Evolutionary conservation across 257 asterid species (phyloP).

Genomic region (Nicotiana benthamiana): DNA sequence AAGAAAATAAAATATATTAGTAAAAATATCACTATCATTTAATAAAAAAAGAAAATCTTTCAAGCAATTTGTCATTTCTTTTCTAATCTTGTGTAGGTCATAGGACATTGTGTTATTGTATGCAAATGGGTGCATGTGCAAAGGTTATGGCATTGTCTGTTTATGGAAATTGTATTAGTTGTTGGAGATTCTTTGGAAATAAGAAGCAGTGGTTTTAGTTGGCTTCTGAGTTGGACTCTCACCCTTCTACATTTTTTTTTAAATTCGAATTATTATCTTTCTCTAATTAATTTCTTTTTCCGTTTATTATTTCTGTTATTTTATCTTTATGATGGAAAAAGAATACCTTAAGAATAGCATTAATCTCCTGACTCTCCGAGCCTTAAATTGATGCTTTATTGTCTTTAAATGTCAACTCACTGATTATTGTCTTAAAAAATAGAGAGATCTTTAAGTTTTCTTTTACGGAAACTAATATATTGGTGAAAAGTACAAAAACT

Average conservation of each 20-base stretch:
- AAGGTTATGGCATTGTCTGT: neutral
- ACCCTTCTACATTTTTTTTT: neutral
- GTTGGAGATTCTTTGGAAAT: neutral
- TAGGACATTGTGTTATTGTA: neutral
- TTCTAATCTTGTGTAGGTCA: neutral
- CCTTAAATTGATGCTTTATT: neutral
- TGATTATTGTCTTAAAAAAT: neutral
- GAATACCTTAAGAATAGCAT: neutral
- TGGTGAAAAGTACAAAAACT: neutral
- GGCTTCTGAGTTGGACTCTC: neutral
- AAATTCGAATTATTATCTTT: neutral
- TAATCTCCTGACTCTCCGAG: neutral
- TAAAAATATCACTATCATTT: neutral
- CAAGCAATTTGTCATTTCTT: neutral
- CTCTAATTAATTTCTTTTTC: neutral
- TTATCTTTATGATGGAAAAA: neutral
- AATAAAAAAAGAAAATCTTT: neutral
- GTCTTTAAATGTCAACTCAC: neutral
- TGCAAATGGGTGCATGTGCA: conserved; percentile 8
- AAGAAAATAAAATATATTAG: neutral
- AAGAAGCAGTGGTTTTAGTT: neutral
- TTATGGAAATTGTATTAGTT: neutral
- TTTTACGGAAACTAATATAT: neutral
- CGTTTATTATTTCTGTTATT: too few relatives aligned
- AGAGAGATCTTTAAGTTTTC: neutral